phyloP scores from a whole-genome alignment of 75 land plant genomes.

The Chamaecyparis obtusa region DNA sequence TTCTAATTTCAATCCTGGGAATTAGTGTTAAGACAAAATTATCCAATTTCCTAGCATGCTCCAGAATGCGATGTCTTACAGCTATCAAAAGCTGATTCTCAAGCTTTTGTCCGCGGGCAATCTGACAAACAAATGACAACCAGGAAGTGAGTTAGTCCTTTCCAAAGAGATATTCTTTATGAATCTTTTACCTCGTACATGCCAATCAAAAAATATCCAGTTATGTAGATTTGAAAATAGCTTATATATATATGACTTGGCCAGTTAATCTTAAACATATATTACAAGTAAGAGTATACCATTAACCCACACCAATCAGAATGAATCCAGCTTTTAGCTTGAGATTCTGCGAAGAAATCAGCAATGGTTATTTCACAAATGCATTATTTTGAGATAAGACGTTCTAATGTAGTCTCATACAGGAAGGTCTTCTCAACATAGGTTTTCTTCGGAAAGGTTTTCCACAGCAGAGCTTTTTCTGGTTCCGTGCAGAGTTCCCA shows the following conservation, averaged over 20 bases:
- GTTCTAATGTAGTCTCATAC: neutral
- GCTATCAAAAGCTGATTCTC: slow-evolving; percentile 55
- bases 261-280: neutral
- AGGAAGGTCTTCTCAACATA: neutral
- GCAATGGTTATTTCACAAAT: neutral
- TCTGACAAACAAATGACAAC: slow-evolving; percentile 24
- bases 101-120: slow-evolving; percentile 28
- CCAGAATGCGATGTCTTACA: slow-evolving; percentile 42
- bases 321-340: neutral
- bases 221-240: neutral
- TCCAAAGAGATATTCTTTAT: neutral
- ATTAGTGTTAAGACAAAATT: slow-evolving; percentile 39
- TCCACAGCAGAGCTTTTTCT: neutral
- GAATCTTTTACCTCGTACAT: neutral
- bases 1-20: slow-evolving; percentile 32
- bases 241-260: neutral
- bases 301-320: neutral
- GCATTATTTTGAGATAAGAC: neutral
- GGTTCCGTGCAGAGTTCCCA: neutral
- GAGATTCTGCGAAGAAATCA: neutral
- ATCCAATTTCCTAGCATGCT: slow-evolving; percentile 48
- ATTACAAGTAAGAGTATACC: neutral
- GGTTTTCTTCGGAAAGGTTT: neutral
- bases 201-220: neutral
- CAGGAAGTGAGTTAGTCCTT: neutral